Evolutionary conservation across 139 green algal species (phyloP).

Genomic region (Picochlorum sp.): DNA sequence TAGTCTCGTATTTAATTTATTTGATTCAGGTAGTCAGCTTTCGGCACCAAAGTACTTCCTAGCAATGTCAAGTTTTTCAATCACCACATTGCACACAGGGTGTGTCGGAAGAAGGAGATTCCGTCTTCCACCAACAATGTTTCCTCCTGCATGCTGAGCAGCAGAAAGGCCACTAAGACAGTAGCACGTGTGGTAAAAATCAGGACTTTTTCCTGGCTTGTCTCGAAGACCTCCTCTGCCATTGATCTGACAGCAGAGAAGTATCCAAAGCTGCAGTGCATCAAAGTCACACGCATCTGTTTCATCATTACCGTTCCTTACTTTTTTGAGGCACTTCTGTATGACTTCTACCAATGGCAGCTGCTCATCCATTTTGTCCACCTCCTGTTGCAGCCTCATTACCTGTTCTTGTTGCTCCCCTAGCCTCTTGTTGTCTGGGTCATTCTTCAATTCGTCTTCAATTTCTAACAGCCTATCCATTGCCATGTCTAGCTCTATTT

Average conservation of each 20-base stretch:
- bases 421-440: no score
- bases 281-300: slow-evolving; percentile 43
- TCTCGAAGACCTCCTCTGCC: slow-evolving; percentile 75
- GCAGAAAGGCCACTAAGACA: slow-evolving; percentile 81
- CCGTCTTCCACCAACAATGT: slow-evolving; percentile 34
- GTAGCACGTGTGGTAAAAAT: slow-evolving; percentile 99
- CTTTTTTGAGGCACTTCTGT: background rate
- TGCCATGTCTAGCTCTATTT: no score
- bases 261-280: slow-evolving; percentile 80
- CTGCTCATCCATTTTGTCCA: background rate
- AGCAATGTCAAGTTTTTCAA: background rate
- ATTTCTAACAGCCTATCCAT: no score
- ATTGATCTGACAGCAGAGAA: slow-evolving; percentile 51
- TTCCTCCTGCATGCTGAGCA: slow-evolving; percentile 59
- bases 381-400: no score
- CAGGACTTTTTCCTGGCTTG: slow-evolving; percentile 85
- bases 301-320: background rate
- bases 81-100: slow-evolving; percentile 63
- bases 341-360: background rate
- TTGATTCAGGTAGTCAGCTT: no score
- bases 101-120: slow-evolving; percentile 53
- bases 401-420: no score
- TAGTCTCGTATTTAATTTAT: no score
- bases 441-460: no score
- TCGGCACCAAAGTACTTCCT: background rate